Evolutionary conservation across 2,329 filamentous ascomycete species (phyloP), one percentile per base, ranked within the genome.

Genomic region (Fusarium subtropicale): DNA sequence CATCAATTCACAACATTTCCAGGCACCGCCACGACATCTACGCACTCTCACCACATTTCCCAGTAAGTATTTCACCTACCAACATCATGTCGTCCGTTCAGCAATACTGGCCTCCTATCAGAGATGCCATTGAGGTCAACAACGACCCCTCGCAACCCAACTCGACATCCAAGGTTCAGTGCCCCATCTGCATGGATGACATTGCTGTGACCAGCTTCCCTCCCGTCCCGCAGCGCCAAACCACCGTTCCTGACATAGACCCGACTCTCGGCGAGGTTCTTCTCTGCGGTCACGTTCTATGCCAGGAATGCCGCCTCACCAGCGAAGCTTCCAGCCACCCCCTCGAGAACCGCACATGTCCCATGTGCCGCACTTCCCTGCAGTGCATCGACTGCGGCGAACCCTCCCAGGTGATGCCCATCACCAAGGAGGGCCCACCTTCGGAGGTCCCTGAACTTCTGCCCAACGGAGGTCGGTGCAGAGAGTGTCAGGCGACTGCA

Each of bases 251-350:
- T 1, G 9, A 4, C 2, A 28, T 18, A 1, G 36, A 60, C 11
- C 9, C 30, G 1, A 52, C 15, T 1, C 20, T 13, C 1, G 57
- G 60, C 15, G 33, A 61, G 18, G 9, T 74, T 13, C 46, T 72
- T 6, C 30, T 60, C 18, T 76, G 75, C 51, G 75, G 75, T 0
- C 75, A 76, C 53, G 51, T 74, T 18, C 55, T 75, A 18, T 76
- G 75, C 30, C 15, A 34, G 2, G 1, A 16, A 4, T 76, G 71
- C n/a, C 44, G 64, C 4, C 8, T 45, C 5, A 10, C 7, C 10
- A 31, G 18, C 5, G 36, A 45, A 8, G 28, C 3, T 8, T 12
- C 36, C n/a, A 15, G 13, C 12, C 28, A 30, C 4, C 26, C 18
- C 1, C 2, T 18, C 2, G 5, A n/a, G 5, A 3, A 16, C 4